Base-by-base conservation (phyloP, 2,329 filamentous ascomycete genomes). In the Periconia sp. region DNA sequence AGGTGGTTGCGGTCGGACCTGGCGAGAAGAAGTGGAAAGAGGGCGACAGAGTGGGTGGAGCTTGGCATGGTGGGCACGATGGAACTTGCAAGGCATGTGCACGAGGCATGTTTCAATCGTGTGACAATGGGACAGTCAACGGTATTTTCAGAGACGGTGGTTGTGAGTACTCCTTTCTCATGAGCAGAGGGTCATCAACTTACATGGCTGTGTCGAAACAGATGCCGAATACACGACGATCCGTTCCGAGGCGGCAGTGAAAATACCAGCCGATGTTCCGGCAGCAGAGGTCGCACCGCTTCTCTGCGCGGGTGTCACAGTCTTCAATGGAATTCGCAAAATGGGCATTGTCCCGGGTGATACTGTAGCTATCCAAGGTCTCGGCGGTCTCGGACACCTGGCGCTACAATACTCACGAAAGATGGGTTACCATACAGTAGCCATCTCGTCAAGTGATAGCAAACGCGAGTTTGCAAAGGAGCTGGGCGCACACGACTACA, bases 31-130 rank as follows among this genome's bases (percentile, higher is more conserved):
- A 77, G 20, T 85, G 87, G 77, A 78, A 82, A 52, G 75, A 83
- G 1, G 88, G 88, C 9, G 86, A 90, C 52, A 79, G 85, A 2
- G 83, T 90, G 5, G 89, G 89, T 11, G 85, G 82, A 0, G 72
- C 81, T 1, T 91, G 87, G 87, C 87, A 90, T 64, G 87, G 87
- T 52, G 85, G 85, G 1, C 85, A 88, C 62, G 85, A 87, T 63
- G 72, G 73, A 2, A 76, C 74, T 1, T 92, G 89, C 75, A 80
- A 79, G 30, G 67, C 81, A 13, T 92, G 89, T 74, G 80, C 81
- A 51, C 79, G 83, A 15, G 85, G 84, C 1, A 70, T 82, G 20
- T 89, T 83, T 75, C 87, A 92, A 69, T 86, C 87, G 73, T 92
- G 90, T 72, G 78, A 84, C 19, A 83, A 86, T 59, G 74, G 68